Evolutionary conservation across 495 filamentous ascomycete genomes (phyloP), one percentile per base, ranked within the genome.

Genomic region (Bacidia rubella): DNA sequence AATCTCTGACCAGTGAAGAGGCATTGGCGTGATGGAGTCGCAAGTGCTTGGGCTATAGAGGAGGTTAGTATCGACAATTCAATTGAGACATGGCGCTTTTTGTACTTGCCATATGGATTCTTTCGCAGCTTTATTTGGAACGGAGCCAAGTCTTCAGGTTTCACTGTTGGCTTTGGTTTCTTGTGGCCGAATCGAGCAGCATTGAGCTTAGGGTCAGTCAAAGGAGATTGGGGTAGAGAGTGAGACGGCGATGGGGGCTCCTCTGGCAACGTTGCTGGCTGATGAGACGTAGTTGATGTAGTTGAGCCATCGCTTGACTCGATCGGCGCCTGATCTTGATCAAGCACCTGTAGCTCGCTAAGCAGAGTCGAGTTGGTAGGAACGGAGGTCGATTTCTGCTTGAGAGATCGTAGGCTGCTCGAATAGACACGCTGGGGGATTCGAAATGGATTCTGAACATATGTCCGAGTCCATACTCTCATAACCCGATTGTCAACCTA

Each of bases 21-120:
- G 63, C 86, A 93, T 55, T 64, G 61, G 26, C 89, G 79, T 15
- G 78, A 38, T 0, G 81, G 79, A 0, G 77, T 79, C 15, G 82
- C 84, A 5, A 95, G 74, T 11, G 82, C 80, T 19, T 70, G 68
- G 17, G 77, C 72, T 74, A 56, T 66, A 49, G 61, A 19, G 11
- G 52, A 29, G 27, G 60, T 66, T 68, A 67, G 57, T 53, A 56
- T 38, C 58, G 56, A 46, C 54, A 55, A 19, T 58, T 44, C 12
- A 54, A 55, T 29, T 58, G 21, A 21, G 60, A 61, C 35, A 66
- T 29, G 45, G 50, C 10, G 29, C 27, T 3, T 73, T 54, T 22
- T 67, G 65, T 2, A 17, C 60, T 12, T 73, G 80, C 80, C 82
- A 56, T 75, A 85, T 5, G 78, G 71, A 54, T 83, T 84, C 40